These are phyloP conservation scores for Cocos nucifera DNA, from an alignment of 176 grass and related monocot species.

Conservation along the genomic window DNA sequence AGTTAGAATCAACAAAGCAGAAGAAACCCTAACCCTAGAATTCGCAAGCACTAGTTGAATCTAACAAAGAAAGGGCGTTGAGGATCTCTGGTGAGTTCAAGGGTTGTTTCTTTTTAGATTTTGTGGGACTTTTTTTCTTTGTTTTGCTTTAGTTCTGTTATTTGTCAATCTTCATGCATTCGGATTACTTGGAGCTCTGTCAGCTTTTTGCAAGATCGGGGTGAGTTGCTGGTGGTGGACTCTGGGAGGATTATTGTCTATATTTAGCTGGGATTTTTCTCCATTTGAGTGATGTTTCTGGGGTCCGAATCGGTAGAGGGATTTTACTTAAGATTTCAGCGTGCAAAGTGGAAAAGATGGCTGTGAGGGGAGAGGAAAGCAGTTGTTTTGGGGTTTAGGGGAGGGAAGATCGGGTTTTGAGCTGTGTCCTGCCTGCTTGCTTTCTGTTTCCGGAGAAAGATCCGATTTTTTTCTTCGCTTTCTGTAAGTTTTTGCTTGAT, in stretches of 20 bases:
- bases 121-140: neutral
- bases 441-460: conserved; percentile 21
- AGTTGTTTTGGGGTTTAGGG: too few relatives aligned
- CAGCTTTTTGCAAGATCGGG: too few relatives aligned
- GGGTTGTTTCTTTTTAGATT: neutral
- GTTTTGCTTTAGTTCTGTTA: too few relatives aligned
- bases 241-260: too few relatives aligned
- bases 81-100: too few relatives aligned
- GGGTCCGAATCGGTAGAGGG: conserved; percentile 3
- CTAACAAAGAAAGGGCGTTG: neutral
- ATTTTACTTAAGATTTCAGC: conserved; percentile 15
- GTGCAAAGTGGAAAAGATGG: conserved; percentile 23
- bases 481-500: neutral
- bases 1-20: conserved; percentile 2
- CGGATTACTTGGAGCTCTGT: too few relatives aligned
- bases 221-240: too few relatives aligned
- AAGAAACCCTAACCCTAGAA: conserved; percentile 33
- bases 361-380: conserved; percentile 11
- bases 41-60: neutral
- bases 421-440: conserved; percentile 12
- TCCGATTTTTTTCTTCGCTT: conserved; percentile 25
- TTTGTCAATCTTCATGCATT: too few relatives aligned
- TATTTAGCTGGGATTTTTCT: too few relatives aligned
- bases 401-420: conserved; percentile 11
- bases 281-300: neutral